These are phyloP conservation scores for Leptographium wingfieldii DNA, from an alignment of 2,329 filamentous ascomycete genomes.

Conservation along the genomic window DNA sequence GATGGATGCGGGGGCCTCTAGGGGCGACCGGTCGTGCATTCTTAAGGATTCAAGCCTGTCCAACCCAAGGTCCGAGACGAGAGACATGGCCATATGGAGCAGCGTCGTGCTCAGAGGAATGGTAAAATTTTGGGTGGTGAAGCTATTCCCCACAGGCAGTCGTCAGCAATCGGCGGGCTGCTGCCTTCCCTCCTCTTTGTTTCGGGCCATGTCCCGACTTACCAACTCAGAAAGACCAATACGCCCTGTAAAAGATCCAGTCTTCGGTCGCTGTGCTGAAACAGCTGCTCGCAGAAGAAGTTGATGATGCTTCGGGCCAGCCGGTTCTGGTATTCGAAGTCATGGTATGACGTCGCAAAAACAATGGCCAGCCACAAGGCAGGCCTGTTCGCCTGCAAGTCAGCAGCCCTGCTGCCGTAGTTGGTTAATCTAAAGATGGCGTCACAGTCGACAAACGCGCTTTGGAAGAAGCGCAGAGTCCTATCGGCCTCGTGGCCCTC, in stretches of 20 bases:
- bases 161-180: background rate
- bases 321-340: constrained; percentile 11
- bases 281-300: constrained; percentile 11
- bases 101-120: constrained; percentile 12
- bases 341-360: constrained; percentile 12
- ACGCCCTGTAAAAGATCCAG: constrained; percentile 13
- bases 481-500: constrained; percentile 8
- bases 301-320: constrained; percentile 9
- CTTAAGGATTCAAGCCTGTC: constrained; percentile 10
- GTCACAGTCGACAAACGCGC: constrained; percentile 9
- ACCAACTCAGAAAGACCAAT: constrained; percentile 11
- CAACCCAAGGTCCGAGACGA: constrained; percentile 14
- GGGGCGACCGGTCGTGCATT: constrained; percentile 7
- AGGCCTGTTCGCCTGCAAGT: constrained; percentile 10
- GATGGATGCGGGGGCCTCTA: constrained; percentile 7
- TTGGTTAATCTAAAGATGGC: constrained; percentile 8
- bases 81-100: constrained; percentile 12
- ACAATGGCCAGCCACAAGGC: constrained; percentile 15
- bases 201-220: background rate
- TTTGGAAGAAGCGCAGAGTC: constrained; percentile 8
- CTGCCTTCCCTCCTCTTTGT: background rate
- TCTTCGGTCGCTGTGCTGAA: constrained; percentile 7
- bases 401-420: constrained; percentile 2
- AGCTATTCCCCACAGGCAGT: constrained; percentile 3
- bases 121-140: constrained; percentile 10